A percentile compares a stretch with the other conserved stretches of the same genome.
These are phyloP conservation scores for baker's yeast (Saccharomyces cerevisiae) DNA, from an alignment of 805 yeast species.

Conservation along the genomic window DNA sequence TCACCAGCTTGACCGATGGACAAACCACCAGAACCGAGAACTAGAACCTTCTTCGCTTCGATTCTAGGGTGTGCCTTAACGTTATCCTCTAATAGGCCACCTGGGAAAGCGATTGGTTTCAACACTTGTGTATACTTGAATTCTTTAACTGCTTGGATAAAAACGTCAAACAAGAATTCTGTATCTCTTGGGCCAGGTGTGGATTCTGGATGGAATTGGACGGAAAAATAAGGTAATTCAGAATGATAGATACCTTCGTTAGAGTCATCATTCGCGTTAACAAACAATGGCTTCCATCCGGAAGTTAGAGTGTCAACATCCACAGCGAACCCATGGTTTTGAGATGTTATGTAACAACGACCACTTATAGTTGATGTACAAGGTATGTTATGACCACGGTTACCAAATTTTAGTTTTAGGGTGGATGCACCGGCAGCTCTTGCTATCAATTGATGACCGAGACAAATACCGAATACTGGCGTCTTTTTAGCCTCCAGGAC, in stretches of 20 bases:
- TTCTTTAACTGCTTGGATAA: slow-evolving; percentile 71
- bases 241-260: slow-evolving; percentile 96
- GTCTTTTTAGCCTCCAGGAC: slow-evolving; percentile 61
- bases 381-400: slow-evolving; percentile 98
- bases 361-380: slow-evolving; percentile 86
- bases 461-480: slow-evolving; percentile 95
- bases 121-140: slow-evolving; percentile 44
- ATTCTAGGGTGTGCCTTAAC: slow-evolving; percentile 67
- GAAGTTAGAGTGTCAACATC: slow-evolving; percentile 62
- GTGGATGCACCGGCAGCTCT: slow-evolving; percentile 94
- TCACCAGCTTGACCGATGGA: slow-evolving; percentile 99
- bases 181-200: slow-evolving; percentile 99
- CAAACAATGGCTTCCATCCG: slow-evolving; percentile 92
- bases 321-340: slow-evolving; percentile 98
- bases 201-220: slow-evolving; percentile 98
- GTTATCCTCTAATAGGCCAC: slow-evolving; percentile 72
- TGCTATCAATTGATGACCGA: slow-evolving; percentile 95
- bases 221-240: slow-evolving; percentile 85
- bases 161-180: slow-evolving; percentile 91
- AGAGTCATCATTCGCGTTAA: slow-evolving; percentile 92
- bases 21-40: slow-evolving; percentile 95
- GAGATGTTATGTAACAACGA: slow-evolving; percentile 95
- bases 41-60: slow-evolving; percentile 82
- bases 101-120: slow-evolving; percentile 83
- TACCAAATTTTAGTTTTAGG: slow-evolving; percentile 88